Conservation (phyloP, 2,329 filamentous ascomycete species). For the Torrubiella hemipterigena region DNA sequence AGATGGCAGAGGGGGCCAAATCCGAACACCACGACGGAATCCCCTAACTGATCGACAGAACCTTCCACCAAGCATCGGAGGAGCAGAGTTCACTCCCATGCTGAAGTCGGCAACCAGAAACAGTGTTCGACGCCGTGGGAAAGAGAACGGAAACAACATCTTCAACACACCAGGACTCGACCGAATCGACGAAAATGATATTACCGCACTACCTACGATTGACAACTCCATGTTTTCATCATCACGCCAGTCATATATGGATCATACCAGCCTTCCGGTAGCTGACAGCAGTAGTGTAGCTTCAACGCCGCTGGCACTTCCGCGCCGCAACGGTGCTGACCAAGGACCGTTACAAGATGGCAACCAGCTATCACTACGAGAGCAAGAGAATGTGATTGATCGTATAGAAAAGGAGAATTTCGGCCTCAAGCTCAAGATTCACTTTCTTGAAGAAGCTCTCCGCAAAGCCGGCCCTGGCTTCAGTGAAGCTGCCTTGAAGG, state of each 20-base stretch:
- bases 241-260: constrained; percentile 51
- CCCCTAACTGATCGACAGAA: constrained; percentile 63
- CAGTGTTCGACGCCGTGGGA: constrained; percentile 54
- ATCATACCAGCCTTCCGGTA: constrained; percentile 64
- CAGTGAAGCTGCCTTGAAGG: constrained; percentile 77
- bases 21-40: constrained; percentile 64
- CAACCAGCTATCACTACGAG: constrained; percentile 80
- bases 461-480: constrained; percentile 80
- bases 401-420: constrained; percentile 98
- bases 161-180: constrained; percentile 58
- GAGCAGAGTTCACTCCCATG: constrained; percentile 85
- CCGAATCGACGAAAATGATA: constrained; percentile 57
- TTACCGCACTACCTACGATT: constrained; percentile 61
- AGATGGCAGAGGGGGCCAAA: constrained; percentile 45
- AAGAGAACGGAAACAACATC: constrained; percentile 45
- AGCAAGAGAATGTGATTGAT: constrained; percentile 92
- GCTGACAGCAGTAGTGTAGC: constrained; percentile 68
- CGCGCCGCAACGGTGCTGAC: constrained; percentile 49
- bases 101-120: constrained; percentile 69
- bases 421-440: constrained; percentile 89
- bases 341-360: constrained; percentile 68
- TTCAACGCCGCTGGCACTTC: constrained; percentile 67
- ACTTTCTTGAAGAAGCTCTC: constrained; percentile 87
- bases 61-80: constrained; percentile 49
- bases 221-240: constrained; percentile 61